Evolutionary conservation across 306 rosid species (phyloP).

Genomic region (Gynostemma pentaphyllum): DNA sequence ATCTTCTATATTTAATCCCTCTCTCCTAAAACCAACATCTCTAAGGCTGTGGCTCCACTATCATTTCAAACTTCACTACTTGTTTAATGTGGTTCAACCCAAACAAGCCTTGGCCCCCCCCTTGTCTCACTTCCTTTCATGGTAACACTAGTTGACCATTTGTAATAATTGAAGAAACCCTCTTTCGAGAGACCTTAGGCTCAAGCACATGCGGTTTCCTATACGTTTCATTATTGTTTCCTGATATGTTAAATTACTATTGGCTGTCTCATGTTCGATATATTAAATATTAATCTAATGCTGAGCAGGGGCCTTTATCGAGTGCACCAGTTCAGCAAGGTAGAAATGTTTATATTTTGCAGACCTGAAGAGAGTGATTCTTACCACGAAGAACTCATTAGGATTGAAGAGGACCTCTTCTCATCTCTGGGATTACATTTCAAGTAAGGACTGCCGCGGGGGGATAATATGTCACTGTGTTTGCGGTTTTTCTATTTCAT

Average conservation of each 20-base stretch:
- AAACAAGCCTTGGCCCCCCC: neutral
- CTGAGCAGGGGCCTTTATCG: conserved; percentile 88
- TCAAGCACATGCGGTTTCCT: neutral
- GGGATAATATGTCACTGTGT: neutral
- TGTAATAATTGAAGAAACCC: neutral
- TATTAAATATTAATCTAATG: neutral
- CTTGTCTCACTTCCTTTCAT: neutral
- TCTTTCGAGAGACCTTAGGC: neutral
- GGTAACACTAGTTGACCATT: neutral
- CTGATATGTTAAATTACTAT: neutral
- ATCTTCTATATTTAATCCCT: neutral
- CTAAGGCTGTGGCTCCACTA: neutral
- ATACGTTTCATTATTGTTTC: neutral
- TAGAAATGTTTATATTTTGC: conserved; percentile 86
- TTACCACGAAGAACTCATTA: conserved; percentile 76
- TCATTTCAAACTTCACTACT: neutral
- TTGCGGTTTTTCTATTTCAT: neutral
- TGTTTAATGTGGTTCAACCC: no score
- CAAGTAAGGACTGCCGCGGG: conserved; percentile 53
- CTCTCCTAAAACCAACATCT: neutral
- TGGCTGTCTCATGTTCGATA: neutral
- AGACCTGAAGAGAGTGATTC: conserved; percentile 72
- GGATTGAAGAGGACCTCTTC: conserved; percentile 78
- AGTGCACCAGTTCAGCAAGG: conserved; percentile 98
- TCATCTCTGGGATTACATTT: conserved; percentile 74